phyloP scores from a whole-genome alignment of 1,284 basidiomycete genomes.

The Cryptococcus maquisensis region DNA sequence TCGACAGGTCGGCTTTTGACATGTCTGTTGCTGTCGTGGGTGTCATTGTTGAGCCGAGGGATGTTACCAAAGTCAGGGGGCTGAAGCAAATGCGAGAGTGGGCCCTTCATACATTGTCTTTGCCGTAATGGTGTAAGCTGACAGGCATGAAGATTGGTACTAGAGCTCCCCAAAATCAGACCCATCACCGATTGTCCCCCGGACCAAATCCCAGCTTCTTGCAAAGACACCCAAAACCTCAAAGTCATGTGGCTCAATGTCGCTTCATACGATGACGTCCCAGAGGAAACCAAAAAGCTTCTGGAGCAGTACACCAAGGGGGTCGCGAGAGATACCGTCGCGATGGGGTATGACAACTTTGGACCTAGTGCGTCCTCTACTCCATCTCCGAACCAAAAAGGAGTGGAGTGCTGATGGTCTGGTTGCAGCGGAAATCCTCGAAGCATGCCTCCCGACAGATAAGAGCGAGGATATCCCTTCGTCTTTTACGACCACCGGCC shows the following conservation, averaged over 20 bases:
- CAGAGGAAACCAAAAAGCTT: slow-evolving; percentile 56
- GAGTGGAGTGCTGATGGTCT: slow-evolving; percentile 1
- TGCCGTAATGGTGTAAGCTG: neutral
- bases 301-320: slow-evolving; percentile 57
- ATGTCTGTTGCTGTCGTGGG: slow-evolving; percentile 64
- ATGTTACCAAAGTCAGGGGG: slow-evolving; percentile 58
- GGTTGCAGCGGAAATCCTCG: slow-evolving; percentile 70
- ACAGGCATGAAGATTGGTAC: slow-evolving; percentile 33
- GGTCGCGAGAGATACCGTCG: slow-evolving; percentile 59
- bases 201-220: slow-evolving; percentile 21
- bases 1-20: slow-evolving; percentile 64
- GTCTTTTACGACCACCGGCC: slow-evolving; percentile 84
- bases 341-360: slow-evolving; percentile 80
- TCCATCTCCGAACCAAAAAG: neutral
- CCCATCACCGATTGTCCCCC: slow-evolving; percentile 57
- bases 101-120: slow-evolving; percentile 22
- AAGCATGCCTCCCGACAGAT: slow-evolving; percentile 69
- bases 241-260: slow-evolving; percentile 5
- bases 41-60: slow-evolving; percentile 58
- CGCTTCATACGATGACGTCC: slow-evolving; percentile 58
- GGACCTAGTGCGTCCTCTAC: slow-evolving; percentile 58
- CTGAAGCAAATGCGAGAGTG: slow-evolving; percentile 60
- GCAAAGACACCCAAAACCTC: slow-evolving; percentile 48
- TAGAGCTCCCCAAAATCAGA: slow-evolving; percentile 65
- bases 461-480: slow-evolving; percentile 73